Evolutionary conservation across 2,329 filamentous ascomycete species (phyloP).

Genomic region (Pseudogymnoascus sp.): DNA sequence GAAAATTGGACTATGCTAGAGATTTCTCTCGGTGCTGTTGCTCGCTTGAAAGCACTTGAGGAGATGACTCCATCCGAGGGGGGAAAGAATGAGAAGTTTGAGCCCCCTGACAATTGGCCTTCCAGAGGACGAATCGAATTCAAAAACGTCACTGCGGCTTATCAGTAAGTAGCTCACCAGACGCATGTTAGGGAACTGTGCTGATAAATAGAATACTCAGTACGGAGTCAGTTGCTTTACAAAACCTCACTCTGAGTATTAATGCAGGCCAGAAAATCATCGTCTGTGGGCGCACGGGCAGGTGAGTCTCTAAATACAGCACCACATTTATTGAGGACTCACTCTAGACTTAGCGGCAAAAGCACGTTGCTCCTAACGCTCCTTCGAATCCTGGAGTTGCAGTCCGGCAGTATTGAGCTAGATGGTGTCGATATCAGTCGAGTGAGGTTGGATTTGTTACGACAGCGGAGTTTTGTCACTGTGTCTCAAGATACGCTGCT

Average conservation of each 20-base stretch:
- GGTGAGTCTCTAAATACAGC: conserved; percentile 12
- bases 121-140: conserved; percentile 28
- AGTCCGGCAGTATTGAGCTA: conserved; percentile 33
- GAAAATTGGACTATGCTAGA: conserved; percentile 49
- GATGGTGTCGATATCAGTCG: conserved; percentile 36
- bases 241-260: conserved; percentile 37
- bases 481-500: conserved; percentile 36
- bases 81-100: neutral
- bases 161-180: conserved; percentile 17
- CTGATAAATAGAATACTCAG: neutral
- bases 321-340: no score
- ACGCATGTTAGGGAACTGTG: no score
- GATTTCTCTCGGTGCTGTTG: conserved; percentile 49
- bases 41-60: conserved; percentile 44
- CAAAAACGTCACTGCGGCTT: conserved; percentile 24
- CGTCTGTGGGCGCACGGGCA: conserved; percentile 48
- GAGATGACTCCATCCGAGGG: conserved; percentile 34
- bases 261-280: conserved; percentile 41
- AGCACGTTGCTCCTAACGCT: conserved; percentile 38
- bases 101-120: conserved; percentile 27
- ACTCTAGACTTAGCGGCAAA: conserved; percentile 26
- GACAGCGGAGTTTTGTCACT: conserved; percentile 32
- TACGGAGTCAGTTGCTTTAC: conserved; percentile 13
- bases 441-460: conserved; percentile 29
- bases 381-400: conserved; percentile 40